Percentiles rank a stretch among this genome's conserved stretches.
These are phyloP conservation scores for Sophora flavescens DNA, from an alignment of 306 rosid genomes.

Conservation along the genomic window DNA sequence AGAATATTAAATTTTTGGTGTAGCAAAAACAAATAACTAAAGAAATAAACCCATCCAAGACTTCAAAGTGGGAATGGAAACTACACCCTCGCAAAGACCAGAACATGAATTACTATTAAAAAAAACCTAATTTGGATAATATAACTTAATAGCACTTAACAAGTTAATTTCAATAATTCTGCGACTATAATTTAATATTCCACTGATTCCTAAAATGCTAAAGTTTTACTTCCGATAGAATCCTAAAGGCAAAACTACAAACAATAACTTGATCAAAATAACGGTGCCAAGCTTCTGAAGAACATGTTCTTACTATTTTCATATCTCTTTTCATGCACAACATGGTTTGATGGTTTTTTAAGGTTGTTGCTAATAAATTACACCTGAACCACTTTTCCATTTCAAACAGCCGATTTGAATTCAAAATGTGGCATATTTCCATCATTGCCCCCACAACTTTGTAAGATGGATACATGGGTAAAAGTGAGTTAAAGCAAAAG, in stretches of 20 bases:
- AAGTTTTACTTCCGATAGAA: neutral
- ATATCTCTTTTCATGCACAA: no score
- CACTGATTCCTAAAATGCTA: neutral
- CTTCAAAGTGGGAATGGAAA: slow-evolving; percentile 13
- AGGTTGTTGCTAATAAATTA: no score
- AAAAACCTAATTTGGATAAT: slow-evolving; percentile 11
- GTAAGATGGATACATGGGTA: no score
- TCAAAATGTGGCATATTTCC: no score
- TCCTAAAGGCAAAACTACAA: neutral
- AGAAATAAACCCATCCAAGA: neutral
- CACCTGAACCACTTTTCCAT: no score
- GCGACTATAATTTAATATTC: slow-evolving; percentile 3
- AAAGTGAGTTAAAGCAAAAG: no score
- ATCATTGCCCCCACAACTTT: no score
- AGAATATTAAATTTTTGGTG: slow-evolving; percentile 16
- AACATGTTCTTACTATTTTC: neutral
- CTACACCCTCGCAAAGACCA: slow-evolving; percentile 9
- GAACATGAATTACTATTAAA: neutral
- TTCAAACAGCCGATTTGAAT: no score
- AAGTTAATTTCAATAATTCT: slow-evolving; percentile 6
- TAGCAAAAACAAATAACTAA: slow-evolving; percentile 18
- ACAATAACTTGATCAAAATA: neutral
- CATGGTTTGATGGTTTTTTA: no score
- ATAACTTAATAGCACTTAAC: slow-evolving; percentile 19
- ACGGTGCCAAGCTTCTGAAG: neutral